phyloP scores from a whole-genome alignment of 192 early-diverging fungal genomes.

The Lunasporangiospora selenospora region DNA sequence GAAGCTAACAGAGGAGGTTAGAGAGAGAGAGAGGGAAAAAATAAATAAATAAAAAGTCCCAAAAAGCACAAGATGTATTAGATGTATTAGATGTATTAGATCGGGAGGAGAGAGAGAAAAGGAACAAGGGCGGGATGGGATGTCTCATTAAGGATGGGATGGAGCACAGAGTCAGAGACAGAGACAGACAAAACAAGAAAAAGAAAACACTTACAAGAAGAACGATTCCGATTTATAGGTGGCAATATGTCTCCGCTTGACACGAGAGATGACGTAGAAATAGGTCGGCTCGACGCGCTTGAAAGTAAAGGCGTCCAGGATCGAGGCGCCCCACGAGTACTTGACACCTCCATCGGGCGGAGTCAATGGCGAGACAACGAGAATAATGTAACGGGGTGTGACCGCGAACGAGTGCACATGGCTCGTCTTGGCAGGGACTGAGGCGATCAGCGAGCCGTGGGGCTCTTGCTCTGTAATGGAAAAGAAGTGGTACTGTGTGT shows the following conservation, averaged over 20 bases:
- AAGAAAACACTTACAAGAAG: slow-evolving; percentile 63
- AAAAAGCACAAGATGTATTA: not conserved
- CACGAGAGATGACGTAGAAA: slow-evolving; percentile 79
- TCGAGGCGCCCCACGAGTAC: slow-evolving; percentile 73
- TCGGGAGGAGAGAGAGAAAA: not conserved
- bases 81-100: no score
- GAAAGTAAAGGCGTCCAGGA: slow-evolving; percentile 76
- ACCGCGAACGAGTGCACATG: slow-evolving; percentile 81
- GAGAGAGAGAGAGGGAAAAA: no score
- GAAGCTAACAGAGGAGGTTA: no score
- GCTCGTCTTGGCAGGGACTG: slow-evolving; percentile 67
- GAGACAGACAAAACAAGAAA: no score
- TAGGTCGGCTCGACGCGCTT: slow-evolving; percentile 60
- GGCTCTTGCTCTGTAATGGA: slow-evolving; percentile 66
- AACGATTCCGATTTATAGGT: slow-evolving; percentile 71
- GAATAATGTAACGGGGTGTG: slow-evolving; percentile 75
- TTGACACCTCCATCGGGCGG: slow-evolving; percentile 66
- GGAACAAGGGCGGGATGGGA: slow-evolving; percentile 28
- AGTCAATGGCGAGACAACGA: slow-evolving; percentile 63
- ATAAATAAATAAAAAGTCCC: no score
- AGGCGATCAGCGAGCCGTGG: slow-evolving; percentile 67
- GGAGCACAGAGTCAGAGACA: no score
- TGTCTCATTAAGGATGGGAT: no score
- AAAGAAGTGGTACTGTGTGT: slow-evolving; percentile 72
- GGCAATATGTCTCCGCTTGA: slow-evolving; percentile 68